Evolutionary conservation across 139 green algal genomes (phyloP).

Genomic region (Chlorella sorokiniana): DNA sequence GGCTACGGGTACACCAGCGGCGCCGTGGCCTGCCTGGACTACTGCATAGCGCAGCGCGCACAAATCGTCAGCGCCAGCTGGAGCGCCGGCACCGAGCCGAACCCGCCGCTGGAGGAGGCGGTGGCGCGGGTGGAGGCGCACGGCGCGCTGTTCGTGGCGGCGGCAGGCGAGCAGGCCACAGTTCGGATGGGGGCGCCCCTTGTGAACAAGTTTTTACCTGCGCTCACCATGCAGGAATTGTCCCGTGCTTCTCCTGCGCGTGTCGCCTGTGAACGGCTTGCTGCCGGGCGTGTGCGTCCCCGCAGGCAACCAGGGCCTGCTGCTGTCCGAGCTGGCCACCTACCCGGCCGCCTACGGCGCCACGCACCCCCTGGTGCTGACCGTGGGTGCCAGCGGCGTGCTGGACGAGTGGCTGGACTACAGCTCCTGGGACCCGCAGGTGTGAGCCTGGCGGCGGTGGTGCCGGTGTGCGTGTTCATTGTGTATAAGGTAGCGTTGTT

Average conservation of each 20-base stretch:
- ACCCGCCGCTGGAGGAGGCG: slow-evolving; percentile 19
- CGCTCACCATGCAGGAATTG: neutral
- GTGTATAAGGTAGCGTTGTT: no score
- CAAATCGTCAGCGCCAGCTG: slow-evolving; percentile 32
- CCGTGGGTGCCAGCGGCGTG: slow-evolving; percentile 8
- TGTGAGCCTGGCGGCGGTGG: neutral
- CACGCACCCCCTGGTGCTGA: slow-evolving; percentile 6
- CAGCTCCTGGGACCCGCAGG: slow-evolving; percentile 1
- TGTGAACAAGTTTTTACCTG: neutral
- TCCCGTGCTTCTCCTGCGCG: no score
- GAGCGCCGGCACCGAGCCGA: slow-evolving; percentile 15
- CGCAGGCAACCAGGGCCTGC: slow-evolving; percentile 9
- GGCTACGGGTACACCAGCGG: slow-evolving; percentile 19
- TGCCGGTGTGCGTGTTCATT: no score
- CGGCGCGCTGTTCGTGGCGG: slow-evolving; percentile 1
- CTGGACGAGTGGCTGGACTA: slow-evolving; percentile 11
- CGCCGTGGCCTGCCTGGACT: slow-evolving; percentile 34
- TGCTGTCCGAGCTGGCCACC: neutral
- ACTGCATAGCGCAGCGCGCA: slow-evolving; percentile 9
- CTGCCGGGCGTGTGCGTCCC: no score
- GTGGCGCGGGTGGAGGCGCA: neutral
- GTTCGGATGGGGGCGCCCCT: neutral
- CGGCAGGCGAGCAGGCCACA: neutral
- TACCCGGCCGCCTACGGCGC: slow-evolving; percentile 3
- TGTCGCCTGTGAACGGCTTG: no score